phyloP scores from a whole-genome alignment of 306 rosid genomes.

The Quercus engelmannii region DNA sequence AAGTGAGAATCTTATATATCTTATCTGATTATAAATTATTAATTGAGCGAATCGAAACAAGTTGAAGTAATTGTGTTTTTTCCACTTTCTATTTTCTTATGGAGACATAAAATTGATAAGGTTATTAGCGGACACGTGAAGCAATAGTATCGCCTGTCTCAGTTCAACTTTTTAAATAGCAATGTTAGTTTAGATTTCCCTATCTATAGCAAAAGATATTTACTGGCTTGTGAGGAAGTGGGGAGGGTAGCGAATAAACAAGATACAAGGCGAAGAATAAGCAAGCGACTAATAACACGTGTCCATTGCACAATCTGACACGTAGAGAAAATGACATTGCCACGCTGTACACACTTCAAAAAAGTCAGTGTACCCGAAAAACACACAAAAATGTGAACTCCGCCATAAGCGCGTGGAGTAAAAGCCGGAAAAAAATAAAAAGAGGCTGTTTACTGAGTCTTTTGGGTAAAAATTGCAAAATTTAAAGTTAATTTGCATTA shows the following conservation, averaged over 20 bases:
- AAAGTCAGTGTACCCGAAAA: not conserved
- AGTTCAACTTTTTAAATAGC: not conserved
- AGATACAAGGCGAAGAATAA: slow-evolving; percentile 43
- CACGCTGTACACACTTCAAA: slow-evolving; percentile 36
- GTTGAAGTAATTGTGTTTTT: too few species aligned
- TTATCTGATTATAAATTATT: too few species aligned
- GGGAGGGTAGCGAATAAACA: slow-evolving; percentile 31
- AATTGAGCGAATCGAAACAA: too few species aligned
- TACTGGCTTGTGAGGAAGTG: slow-evolving; percentile 28
- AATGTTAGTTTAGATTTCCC: not conserved
- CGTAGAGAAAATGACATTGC: slow-evolving; percentile 35
- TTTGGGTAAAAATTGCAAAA: too few species aligned
- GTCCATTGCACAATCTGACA: slow-evolving; percentile 23
- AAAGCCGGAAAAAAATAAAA: slow-evolving; percentile 10
- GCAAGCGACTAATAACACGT: slow-evolving; percentile 24
- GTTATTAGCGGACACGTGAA: not conserved
- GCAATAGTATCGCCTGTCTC: slow-evolving; percentile 11
- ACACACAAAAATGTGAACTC: slow-evolving; percentile 21
- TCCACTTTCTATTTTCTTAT: too few species aligned
- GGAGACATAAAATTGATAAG: not conserved
- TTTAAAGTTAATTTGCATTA: too few species aligned
- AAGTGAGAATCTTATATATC: too few species aligned
- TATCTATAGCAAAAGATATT: slow-evolving; percentile 17
- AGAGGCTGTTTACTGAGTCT: not conserved
- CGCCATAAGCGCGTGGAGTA: slow-evolving; percentile 43